These are phyloP conservation scores for Periconia sp. DNA, from an alignment of 2,329 filamentous ascomycete genomes.

Conservation along the genomic window DNA sequence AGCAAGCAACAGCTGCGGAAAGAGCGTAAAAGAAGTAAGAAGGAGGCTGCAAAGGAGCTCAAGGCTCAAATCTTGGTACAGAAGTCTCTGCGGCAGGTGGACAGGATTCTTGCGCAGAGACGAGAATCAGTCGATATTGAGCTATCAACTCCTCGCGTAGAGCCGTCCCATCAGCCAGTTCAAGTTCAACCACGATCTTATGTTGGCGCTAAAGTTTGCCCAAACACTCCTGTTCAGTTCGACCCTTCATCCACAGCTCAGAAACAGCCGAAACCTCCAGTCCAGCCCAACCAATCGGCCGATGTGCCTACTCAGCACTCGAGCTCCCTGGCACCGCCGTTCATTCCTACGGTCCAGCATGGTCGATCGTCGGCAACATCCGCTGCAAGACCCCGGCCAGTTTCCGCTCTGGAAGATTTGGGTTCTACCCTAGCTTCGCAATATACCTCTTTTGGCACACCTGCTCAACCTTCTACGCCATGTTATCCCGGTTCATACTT, in stretches of 20 bases:
- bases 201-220: slow-evolving; percentile 35
- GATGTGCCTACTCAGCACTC: neutral
- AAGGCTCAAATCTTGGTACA: slow-evolving; percentile 1
- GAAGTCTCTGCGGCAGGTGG: too few species aligned
- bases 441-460: slow-evolving; percentile 14
- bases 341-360: too few species aligned
- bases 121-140: neutral
- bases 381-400: too few species aligned
- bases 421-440: too few species aligned
- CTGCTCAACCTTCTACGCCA: slow-evolving; percentile 6
- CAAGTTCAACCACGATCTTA: slow-evolving; percentile 24
- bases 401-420: too few species aligned
- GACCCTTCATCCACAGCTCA: neutral
- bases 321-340: slow-evolving; percentile 1
- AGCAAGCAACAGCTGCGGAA: slow-evolving; percentile 1
- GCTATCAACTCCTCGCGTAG: neutral
- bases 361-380: too few species aligned
- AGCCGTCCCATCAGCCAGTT: neutral
- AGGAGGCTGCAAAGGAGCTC: slow-evolving; percentile 21
- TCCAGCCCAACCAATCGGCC: neutral
- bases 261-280: neutral
- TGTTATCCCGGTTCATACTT: neutral
- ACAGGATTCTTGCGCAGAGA: too few species aligned
- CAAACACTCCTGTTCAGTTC: slow-evolving; percentile 19
- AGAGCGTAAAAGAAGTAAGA: slow-evolving; percentile 5